Base-by-base conservation (phyloP, 371 early-diverging fungal genomes). In the Lichtheimia ornata region DNA sequence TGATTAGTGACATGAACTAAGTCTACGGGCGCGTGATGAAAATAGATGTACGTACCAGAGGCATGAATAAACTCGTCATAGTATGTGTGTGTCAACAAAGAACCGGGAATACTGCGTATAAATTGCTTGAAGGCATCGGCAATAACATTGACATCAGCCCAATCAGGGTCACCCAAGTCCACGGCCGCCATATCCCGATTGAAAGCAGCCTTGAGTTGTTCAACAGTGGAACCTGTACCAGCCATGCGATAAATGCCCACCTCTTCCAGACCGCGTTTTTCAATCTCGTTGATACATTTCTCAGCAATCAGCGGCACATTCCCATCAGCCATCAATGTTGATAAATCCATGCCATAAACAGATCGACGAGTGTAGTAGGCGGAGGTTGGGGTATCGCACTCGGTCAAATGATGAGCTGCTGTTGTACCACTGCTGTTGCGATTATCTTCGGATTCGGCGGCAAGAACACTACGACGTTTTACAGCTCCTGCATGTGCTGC, bases 91-190 rank as follows among this genome's bases (percentile, higher is more conserved):
- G 97, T 95, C 66, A 95, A 78, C 44, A 97, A 70, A 1, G 97
- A 96, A 62, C 97, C 97, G 1, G 98, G 98, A 56, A 97, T 67
- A 54, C 94, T 95, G 7, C 98, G 85, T 60, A 97, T 69, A 67
- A 95, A 97, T 69, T 93, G 96, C 72, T 97, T 97, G 65, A 97
- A 72, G 35, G 94, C 86, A 56, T 96, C 95, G 3, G 97, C 94
- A 2, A 97, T 83, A 1, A 91, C 88, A 71, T 93, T 92, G 69
- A 93, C 92, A 62, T 90, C 91, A 64, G 91, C 76, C 82, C 90
- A 91, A 22, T 86, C 84, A 22, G 90, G 87, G 9, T 74, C 67
- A 45, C 76, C 70, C 47, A 93, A 63, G 53, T 92, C 79, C 5
- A 92, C 86, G 3, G 70, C 69, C 0, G 76, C 68, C 0, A 79